Conservation (phyloP, 2,329 filamentous ascomycete genomes). For the Alternaria arbusti region DNA sequence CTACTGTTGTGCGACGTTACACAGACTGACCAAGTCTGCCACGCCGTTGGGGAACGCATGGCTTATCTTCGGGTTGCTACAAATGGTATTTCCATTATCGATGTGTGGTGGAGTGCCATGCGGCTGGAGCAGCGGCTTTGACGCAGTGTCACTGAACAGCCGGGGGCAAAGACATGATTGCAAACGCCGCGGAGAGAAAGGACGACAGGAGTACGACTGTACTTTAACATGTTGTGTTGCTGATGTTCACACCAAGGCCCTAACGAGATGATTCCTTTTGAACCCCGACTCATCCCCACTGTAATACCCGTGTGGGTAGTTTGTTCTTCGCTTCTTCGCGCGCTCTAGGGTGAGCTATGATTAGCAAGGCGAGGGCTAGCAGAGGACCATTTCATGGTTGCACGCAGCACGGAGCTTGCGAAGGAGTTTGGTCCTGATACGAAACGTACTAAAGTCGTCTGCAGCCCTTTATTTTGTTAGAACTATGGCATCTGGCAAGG, state of each 20-base stretch:
- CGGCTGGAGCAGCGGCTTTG: constrained; percentile 3
- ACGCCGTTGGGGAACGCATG: not conserved
- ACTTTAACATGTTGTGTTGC: not conserved
- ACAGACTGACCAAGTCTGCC: constrained; percentile 3
- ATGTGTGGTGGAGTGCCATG: not conserved
- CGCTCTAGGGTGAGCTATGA: constrained; percentile 6
- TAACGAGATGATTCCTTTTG: not conserved
- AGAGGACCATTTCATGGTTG: not conserved
- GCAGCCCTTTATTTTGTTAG: not conserved
- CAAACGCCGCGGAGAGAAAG: not conserved
- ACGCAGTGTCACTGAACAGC: not conserved
- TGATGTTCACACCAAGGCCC: constrained; percentile 1
- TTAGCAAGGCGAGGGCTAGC: not conserved
- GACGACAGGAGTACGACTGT: not conserved
- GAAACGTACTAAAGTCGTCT: not conserved
- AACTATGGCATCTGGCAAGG: not conserved
- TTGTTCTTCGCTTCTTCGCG: constrained; percentile 12
- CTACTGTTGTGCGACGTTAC: not conserved
- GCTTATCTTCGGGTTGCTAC: not conserved
- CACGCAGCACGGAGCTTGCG: not conserved
- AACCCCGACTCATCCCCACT: not conserved
- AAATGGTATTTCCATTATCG: not conserved
- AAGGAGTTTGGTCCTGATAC: not conserved
- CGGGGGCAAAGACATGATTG: not conserved
- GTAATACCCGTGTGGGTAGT: constrained; percentile 1